Evolutionary conservation across 495 filamentous ascomycete species (phyloP).

Genomic region (Penicillium desertorum): DNA sequence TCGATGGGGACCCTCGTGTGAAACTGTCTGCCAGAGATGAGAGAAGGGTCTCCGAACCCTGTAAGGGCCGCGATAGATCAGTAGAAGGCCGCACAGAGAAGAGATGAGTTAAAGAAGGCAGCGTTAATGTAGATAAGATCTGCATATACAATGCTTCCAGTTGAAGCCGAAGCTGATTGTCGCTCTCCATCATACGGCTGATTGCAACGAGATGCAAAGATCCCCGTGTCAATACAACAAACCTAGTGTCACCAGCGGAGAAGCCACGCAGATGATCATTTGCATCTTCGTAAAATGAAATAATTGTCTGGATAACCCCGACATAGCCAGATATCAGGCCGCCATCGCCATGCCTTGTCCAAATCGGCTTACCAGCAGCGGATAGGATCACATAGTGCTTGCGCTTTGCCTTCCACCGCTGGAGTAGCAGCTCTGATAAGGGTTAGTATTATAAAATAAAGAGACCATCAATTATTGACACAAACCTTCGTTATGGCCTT

Average conservation of each 20-base stretch:
- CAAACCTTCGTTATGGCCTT: conserved; percentile 67
- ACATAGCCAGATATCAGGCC: conserved; percentile 86
- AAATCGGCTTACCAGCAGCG: conserved; percentile 97
- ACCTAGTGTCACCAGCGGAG: conserved; percentile 76
- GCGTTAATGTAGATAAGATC: conserved; percentile 89
- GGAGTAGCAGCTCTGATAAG: conserved; percentile 59
- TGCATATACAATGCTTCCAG: conserved; percentile 97
- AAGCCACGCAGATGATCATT: conserved; percentile 77
- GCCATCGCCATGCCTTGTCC: conserved; percentile 88
- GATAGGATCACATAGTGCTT: conserved; percentile 98
- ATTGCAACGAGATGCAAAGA: conserved; percentile 92
- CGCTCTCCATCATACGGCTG: conserved; percentile 86
- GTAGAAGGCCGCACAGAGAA: conserved; percentile 89
- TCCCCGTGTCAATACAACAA: conserved; percentile 79
- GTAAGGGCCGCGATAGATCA: conserved; percentile 86
- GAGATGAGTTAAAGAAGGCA: conserved; percentile 82
- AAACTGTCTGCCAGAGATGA: conserved; percentile 93
- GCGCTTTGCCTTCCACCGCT: conserved; percentile 78
- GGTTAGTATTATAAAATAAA: conserved; percentile 11
- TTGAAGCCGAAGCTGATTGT: conserved; percentile 79
- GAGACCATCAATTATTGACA: neutral
- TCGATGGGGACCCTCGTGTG: conserved; percentile 85
- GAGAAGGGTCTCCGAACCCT: conserved; percentile 88
- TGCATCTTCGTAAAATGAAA: conserved; percentile 88
- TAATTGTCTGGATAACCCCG: conserved; percentile 95